Percentiles rank a stretch among this genome's conserved stretches.
Conservation (phyloP, 2,329 filamentous ascomycete genomes). For the Raffaelea ambrosiae region DNA sequence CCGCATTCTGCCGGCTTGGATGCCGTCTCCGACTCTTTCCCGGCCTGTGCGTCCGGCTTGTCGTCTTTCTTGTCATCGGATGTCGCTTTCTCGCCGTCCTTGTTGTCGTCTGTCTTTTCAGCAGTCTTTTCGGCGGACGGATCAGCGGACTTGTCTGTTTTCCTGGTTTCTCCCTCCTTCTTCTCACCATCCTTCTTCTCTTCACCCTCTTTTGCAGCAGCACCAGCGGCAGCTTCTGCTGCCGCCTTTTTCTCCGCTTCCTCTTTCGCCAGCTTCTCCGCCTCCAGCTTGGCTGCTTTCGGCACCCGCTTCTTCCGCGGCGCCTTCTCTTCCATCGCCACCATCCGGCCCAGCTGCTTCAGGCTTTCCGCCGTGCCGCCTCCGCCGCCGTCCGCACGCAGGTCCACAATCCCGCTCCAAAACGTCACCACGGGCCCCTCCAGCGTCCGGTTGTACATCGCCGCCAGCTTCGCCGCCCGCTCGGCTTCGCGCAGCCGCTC, state of each 20-base stretch:
- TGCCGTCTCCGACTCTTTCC: not conserved
- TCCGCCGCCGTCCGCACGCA: slow-evolving; percentile 48
- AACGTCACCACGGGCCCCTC: slow-evolving; percentile 84
- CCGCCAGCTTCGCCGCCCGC: slow-evolving; percentile 72
- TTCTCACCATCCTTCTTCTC: not conserved
- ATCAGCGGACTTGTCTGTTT: not conserved
- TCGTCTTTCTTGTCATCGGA: not conserved
- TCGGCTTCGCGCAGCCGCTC: slow-evolving; percentile 85
- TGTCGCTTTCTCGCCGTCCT: not conserved
- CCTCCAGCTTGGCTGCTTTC: not conserved
- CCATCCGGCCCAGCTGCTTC: slow-evolving; percentile 58
- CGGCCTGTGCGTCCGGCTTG: not conserved
- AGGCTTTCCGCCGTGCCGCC: slow-evolving; percentile 21
- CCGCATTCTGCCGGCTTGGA: not conserved
- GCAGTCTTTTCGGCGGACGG: not conserved
- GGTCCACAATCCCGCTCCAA: slow-evolving; percentile 86
- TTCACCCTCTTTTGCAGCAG: not conserved
- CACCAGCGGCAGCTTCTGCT: not conserved
- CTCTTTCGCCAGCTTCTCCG: not conserved
- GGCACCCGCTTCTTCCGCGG: slow-evolving; percentile 41
- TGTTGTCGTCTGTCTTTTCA: not conserved
- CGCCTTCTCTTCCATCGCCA: slow-evolving; percentile 53
- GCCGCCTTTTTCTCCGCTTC: not conserved
- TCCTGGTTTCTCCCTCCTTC: not conserved
- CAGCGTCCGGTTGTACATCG: slow-evolving; percentile 76